Base-by-base conservation (phyloP, 805 yeast genomes). In the Suhomyces kilbournensis region DNA sequence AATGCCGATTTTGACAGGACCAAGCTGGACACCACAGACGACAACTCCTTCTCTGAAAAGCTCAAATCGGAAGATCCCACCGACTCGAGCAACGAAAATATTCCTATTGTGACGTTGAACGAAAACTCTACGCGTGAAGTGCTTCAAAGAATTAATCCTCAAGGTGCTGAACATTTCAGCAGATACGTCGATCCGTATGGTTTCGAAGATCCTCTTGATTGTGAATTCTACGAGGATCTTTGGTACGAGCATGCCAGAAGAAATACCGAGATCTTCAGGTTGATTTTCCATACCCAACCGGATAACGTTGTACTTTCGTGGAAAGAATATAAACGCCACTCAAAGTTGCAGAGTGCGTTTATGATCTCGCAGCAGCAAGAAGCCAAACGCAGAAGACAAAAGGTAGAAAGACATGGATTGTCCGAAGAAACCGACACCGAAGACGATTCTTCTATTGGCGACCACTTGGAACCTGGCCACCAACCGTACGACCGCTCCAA, bases 281-380 rank as follows among this genome's bases (percentile, higher is more conserved):
- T 86, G 67, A 88, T 94, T 1, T 94, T 94, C 78, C 92, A 92
- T 57, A 84, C 90, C 56, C 99, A 96, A 65, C 99, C 99, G 0
- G 99, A 94, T 68, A 90, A 93, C 66, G 76, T 82, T 6, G 98
- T 93, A n/a, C 77, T 77, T 22, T 80, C 91, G 0, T 94, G 99
- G 99, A 80, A 80, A 52, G 96, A 90, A 52, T 94, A 90, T 67
- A 92, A 89, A 65, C 83, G 79, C 25, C 87, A 77, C 65, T 78
- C 83, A 53, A 82, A 80, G 54, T 68, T 87, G 59, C 76, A 76
- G 47, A 74, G 78, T 17, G 90, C 87, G 0, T 90, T 90, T 63
- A 55, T 56, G 32, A 53, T 69, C 28, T 66, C 76, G 5, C 79
- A 75, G 54, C 61, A 61, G 22, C 66, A 65, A 40, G 78, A 72